Evolutionary conservation across 805 yeast genomes (phyloP), one percentile per base, ranked within the genome.

Genomic region (Metschnikowia lunata): DNA sequence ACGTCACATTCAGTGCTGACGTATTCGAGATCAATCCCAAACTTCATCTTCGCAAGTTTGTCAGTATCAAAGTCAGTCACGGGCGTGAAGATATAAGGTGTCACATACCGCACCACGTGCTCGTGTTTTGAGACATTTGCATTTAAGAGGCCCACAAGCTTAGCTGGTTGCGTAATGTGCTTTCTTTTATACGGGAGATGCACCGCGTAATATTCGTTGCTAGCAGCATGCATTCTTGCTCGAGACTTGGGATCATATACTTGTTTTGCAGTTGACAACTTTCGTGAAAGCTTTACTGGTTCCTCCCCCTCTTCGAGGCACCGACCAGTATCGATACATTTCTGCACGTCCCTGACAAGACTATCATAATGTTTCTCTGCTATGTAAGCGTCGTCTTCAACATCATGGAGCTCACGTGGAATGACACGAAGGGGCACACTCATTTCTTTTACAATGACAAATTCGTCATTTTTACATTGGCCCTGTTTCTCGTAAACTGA

Each of bases 401-500:
- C 14, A 26, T 11, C 30, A 13, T 15, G 27, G 11, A 34, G 14
- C 7, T 37, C 56, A 6, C 43, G 37, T 4, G 65, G 65, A 8
- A 61, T 44, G 18, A 61, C 46, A 4, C 65, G 42, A 9, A 62
- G 40, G 10, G 58, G 58, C 13, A 50, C 48, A 29, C 61, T 55
- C 8, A 56, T 53, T 11, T 62, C 62, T 15, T 56, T 55, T 4
- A 62, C 48, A 15, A 62, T 48, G 13, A 62, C 48, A 28, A 58
- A 60, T 47, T 62, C 62, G 26, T 59, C 60, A 6, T 46, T 42
- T 2, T 40, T 46, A 8, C 28, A 26, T 12, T 23, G 44, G 4
- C 42, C 34, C 15, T 45, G 46, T 28, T 39, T 37, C 6, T 51
- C 48, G 48, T 61, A 58, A 26, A 56, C 52, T 8, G 60, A 52